Percentiles rank a stretch among this genome's conserved stretches.
Evolutionary conservation across 2,329 filamentous ascomycete genomes (phyloP).

Genomic region (Fusarium sp.): DNA sequence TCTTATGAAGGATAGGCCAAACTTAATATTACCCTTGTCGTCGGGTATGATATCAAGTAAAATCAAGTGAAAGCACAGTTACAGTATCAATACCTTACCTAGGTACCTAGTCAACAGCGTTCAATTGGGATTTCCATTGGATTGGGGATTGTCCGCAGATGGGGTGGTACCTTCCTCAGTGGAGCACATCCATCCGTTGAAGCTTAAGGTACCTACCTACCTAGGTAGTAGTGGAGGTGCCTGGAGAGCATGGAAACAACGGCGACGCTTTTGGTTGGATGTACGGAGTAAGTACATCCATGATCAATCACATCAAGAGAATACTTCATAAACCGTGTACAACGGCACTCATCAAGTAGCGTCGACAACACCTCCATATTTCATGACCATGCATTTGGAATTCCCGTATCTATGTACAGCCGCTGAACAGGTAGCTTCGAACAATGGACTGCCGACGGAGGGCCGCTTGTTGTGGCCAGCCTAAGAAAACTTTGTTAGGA

Average conservation of each 20-base stretch:
- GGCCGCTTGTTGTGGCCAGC: conserved; percentile 1
- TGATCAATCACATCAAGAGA: background rate
- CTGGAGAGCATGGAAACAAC: conserved; percentile 10
- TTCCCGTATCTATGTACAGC: background rate
- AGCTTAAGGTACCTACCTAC: background rate
- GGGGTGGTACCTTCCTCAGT: conserved; percentile 19
- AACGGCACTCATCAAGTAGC: conserved; percentile 14
- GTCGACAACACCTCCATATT: conserved; percentile 4
- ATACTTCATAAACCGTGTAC: conserved; percentile 6
- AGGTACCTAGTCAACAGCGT: background rate
- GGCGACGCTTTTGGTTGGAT: conserved; percentile 11
- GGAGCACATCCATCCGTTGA: conserved; percentile 20
- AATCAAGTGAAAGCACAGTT: conserved; percentile 1
- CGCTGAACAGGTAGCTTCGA: background rate
- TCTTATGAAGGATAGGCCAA: conserved; percentile 4
- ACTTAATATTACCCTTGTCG: background rate
- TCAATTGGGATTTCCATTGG: background rate
- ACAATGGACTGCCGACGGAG: background rate
- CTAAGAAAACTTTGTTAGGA: conserved; percentile 9
- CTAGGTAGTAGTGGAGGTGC: background rate
- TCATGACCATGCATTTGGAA: conserved; percentile 3
- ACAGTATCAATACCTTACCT: background rate
- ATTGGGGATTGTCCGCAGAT: background rate
- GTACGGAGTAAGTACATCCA: background rate
- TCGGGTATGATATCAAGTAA: background rate